Base-by-base conservation (phyloP, 192 early-diverging fungal species). In the Coemansia sp. region DNA sequence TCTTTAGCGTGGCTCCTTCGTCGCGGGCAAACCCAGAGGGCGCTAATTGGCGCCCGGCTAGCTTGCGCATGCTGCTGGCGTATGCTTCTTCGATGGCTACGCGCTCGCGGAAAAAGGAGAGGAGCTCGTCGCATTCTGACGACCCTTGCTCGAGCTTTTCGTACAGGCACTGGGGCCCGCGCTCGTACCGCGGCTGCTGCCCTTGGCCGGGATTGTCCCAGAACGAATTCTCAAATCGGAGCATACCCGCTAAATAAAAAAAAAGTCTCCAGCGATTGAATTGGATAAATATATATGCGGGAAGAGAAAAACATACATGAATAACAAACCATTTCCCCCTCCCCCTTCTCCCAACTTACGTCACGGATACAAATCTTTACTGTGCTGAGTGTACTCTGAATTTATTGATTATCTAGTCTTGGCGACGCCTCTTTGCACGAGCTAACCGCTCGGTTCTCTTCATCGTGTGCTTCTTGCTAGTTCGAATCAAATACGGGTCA, bases 401-500 rank as follows among this genome's bases (percentile, higher is more conserved):
- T 21, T 20, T 21, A 58, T 21, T 13, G 3, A 23, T 24, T 24
- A 24, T 9, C 56, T 58, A 58, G 56, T 58, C 56, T 9, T 36
- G 43, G 33, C 77, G 67, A 50, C 78, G 78, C 58, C 69, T 71
- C 69, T 81, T 81, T 51, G 70, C 66, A 13, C 78, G 72, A 3
- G 73, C 73, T 67, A 81, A 38, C 69, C 78, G 72, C 59, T 74
- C 69, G 9, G 63, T 38, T 34, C 78, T 57, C 59, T 67, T 75
- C 72, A 81, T 81, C n/a, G 66, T 53, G 73, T 81, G 78, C 34
- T 81, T 81, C 23, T 72, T 81, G 73, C 78, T 81, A 18, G 73
- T 67, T n/a, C 63, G 67, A 13, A 87, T 87, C 34, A 74, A 65
- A 45, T 85, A 85, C 28, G 83, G 86, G 8, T 85, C 73, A 21